phyloP scores from a whole-genome alignment of 306 rosid species.

The Neltuma alba region DNA sequence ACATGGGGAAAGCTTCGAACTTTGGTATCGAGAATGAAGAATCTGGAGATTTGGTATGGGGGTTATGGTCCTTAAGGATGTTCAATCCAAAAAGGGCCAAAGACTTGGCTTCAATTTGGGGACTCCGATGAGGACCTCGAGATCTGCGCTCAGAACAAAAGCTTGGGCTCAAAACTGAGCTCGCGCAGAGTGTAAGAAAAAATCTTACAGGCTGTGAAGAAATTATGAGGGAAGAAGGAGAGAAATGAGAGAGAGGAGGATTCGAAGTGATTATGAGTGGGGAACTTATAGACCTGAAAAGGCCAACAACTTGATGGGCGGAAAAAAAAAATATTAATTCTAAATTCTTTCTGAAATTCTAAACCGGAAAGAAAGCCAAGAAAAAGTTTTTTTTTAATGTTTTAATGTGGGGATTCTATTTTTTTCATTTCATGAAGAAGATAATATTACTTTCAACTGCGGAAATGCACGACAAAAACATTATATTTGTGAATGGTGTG shows the following conservation, averaged over 20 bases:
- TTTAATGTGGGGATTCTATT: too few relatives aligned
- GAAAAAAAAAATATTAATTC: background rate
- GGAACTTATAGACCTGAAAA: constrained; percentile 48
- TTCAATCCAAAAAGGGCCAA: background rate
- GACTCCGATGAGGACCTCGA: background rate
- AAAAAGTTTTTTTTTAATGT: background rate
- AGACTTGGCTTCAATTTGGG: background rate
- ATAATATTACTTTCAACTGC: too few relatives aligned
- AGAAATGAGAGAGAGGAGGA: constrained; percentile 19
- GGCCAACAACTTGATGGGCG: constrained; percentile 19
- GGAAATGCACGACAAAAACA: too few relatives aligned
- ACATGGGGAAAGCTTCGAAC: background rate
- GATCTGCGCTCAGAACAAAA: background rate
- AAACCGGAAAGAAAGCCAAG: background rate
- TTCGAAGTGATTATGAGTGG: background rate
- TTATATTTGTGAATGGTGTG: too few relatives aligned
- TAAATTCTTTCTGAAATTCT: background rate
- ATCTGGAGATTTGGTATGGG: background rate
- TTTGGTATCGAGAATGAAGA: background rate
- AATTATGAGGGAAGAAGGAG: background rate
- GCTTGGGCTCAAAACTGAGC: background rate
- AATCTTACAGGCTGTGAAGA: background rate
- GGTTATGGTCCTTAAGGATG: background rate
- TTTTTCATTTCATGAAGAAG: too few relatives aligned
- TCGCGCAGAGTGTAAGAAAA: background rate